Evolutionary conservation across 257 asterid genomes (phyloP).

Genomic region (Lantana camara): DNA sequence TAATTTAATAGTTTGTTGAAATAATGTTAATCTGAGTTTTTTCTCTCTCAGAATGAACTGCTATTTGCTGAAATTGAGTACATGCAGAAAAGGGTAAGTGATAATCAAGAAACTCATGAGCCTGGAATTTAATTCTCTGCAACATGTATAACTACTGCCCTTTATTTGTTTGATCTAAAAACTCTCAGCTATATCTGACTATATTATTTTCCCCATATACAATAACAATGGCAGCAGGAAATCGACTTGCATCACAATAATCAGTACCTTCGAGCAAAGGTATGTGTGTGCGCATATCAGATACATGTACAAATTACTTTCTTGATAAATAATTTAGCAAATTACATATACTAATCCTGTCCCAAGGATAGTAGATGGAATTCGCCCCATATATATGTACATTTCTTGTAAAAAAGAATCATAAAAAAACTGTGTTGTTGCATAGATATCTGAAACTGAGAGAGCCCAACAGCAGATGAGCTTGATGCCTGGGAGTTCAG

Average conservation of each 20-base stretch:
- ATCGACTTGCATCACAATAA: slow-evolving; percentile 80
- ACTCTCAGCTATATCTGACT: no score
- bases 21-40: not conserved
- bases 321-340: no score
- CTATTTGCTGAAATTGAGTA: slow-evolving; percentile 84
- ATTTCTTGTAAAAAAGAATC: no score
- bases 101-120: not conserved
- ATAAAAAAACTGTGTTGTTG: no score
- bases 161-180: no score
- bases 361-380: no score
- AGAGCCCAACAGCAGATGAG: slow-evolving; percentile 72
- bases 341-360: no score
- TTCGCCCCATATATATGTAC: no score
- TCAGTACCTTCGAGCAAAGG: slow-evolving; percentile 93
- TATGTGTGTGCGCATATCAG: not conserved
- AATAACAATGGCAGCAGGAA: slow-evolving; percentile 66
- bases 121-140: no score
- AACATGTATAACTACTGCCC: no score
- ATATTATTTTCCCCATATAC: slow-evolving; percentile 21
- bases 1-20: no score
- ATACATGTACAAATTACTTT: no score
- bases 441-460: slow-evolving; percentile 81
- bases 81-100: slow-evolving; percentile 92
- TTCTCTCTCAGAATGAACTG: slow-evolving; percentile 73
- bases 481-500: slow-evolving; percentile 82